A percentile compares a stretch with the other conserved stretches of the same genome.
phyloP scores from a whole-genome alignment of 441 rosid genomes.

The Euphorbia celastroides region DNA sequence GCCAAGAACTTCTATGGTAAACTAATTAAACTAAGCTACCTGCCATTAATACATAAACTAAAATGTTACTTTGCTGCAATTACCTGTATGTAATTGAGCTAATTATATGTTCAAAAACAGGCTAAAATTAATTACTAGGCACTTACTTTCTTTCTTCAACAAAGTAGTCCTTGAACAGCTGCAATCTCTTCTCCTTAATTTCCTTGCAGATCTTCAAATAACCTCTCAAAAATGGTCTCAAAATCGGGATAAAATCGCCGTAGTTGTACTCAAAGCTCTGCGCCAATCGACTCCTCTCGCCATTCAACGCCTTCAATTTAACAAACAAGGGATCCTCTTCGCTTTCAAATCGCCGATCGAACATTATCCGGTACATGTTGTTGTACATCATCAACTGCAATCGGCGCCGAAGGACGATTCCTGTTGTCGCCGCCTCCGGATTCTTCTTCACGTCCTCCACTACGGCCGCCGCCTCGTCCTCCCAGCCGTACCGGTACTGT shows the following conservation, averaged over 20 bases:
- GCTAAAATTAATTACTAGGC: too few relatives aligned
- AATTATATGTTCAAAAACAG: too few relatives aligned
- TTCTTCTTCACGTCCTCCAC: slow-evolving; percentile 75
- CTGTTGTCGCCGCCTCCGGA: slow-evolving; percentile 59
- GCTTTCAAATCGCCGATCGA: slow-evolving; percentile 73
- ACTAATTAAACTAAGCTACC: too few relatives aligned
- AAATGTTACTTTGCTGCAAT: too few relatives aligned
- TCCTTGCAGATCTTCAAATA: slow-evolving; percentile 83
- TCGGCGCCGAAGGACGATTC: slow-evolving; percentile 63
- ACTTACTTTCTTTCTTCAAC: slow-evolving; percentile 86
- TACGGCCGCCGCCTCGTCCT: slow-evolving; percentile 62
- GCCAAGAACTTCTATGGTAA: too few relatives aligned
- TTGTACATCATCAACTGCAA: slow-evolving; percentile 94
- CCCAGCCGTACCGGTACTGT: slow-evolving; percentile 74
- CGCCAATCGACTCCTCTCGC: slow-evolving; percentile 81
- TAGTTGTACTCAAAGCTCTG: slow-evolving; percentile 97
- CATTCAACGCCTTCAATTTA: slow-evolving; percentile 77
- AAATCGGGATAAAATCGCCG: slow-evolving; percentile 87
- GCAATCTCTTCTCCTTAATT: slow-evolving; percentile 68
- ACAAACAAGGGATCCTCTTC: slow-evolving; percentile 72
- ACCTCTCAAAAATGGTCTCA: slow-evolving; percentile 83
- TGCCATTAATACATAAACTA: too few relatives aligned
- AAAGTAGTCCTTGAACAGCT: slow-evolving; percentile 83
- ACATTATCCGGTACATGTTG: slow-evolving; percentile 90
- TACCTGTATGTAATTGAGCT: too few relatives aligned